Conservation (phyloP, 73 alveolate species). For the Breviolum minutum region DNA sequence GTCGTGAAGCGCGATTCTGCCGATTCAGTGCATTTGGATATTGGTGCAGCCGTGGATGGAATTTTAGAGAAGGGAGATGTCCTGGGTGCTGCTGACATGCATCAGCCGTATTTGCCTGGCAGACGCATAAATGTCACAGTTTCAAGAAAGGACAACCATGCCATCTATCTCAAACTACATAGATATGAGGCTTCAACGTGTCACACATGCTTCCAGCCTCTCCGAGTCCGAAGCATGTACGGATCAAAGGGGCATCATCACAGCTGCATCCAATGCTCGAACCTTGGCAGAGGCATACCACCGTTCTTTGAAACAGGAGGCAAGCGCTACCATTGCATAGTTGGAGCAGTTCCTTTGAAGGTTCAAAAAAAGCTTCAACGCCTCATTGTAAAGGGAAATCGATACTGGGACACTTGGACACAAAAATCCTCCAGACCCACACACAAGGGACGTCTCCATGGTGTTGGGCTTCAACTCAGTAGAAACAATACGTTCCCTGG, state of each 20-base stretch:
- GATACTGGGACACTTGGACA: constrained; percentile 45
- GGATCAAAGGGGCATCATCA: constrained; percentile 7
- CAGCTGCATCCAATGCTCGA: constrained; percentile 22
- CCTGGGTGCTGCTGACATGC: constrained; percentile 34
- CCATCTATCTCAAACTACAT: constrained; percentile 24
- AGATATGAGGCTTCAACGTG: not conserved
- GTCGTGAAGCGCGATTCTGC: constrained; percentile 24
- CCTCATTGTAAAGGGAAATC: not conserved
- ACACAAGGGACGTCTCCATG: constrained; percentile 77
- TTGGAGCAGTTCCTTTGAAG: constrained; percentile 41
- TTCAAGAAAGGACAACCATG: constrained; percentile 4
- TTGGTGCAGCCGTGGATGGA: constrained; percentile 58
- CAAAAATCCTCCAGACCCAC: constrained; percentile 76
- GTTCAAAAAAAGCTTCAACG: not conserved
- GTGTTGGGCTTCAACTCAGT: constrained; percentile 87
- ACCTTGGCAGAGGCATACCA: constrained; percentile 62
- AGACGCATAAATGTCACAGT: constrained; percentile 49
- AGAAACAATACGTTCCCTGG: constrained; percentile 64
- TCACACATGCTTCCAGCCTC: not conserved
- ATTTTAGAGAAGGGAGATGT: constrained; percentile 43
- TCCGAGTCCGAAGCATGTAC: not conserved
- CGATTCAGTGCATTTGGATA: constrained; percentile 18
- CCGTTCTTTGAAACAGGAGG: constrained; percentile 57
- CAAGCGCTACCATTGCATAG: constrained; percentile 57
- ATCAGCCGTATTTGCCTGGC: constrained; percentile 32